A percentile compares a stretch with the other conserved stretches of the same genome.
Conservation (phyloP, 345 rosid genomes). For the Pseudoturritis turrita region DNA sequence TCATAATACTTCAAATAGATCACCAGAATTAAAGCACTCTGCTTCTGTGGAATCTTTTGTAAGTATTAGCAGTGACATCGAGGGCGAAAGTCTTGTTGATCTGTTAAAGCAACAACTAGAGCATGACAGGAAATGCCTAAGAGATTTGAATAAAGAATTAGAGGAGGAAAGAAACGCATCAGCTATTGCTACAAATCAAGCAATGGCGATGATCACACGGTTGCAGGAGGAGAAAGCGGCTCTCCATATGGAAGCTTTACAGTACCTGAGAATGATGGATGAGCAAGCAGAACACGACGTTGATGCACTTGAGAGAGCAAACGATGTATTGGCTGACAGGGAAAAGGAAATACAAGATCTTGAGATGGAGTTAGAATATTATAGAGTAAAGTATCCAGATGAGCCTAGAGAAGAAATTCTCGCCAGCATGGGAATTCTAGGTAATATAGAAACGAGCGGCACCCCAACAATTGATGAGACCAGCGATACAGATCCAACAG, state of each 20-base stretch:
- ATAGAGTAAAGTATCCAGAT: slow-evolving; percentile 37
- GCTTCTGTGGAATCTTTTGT: slow-evolving; percentile 45
- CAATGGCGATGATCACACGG: slow-evolving; percentile 86
- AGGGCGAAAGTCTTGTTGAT: slow-evolving; percentile 52
- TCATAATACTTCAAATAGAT: slow-evolving; percentile 25
- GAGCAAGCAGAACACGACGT: slow-evolving; percentile 77
- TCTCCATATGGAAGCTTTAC: slow-evolving; percentile 76
- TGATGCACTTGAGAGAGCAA: slow-evolving; percentile 62
- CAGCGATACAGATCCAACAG: slow-evolving; percentile 19
- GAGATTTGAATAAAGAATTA: slow-evolving; percentile 47
- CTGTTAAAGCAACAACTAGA: slow-evolving; percentile 54
- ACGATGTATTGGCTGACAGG: slow-evolving; percentile 57
- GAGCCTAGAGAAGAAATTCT: slow-evolving; percentile 30
- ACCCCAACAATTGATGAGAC: slow-evolving; percentile 10
- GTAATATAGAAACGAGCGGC: slow-evolving; percentile 1
- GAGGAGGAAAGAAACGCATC: slow-evolving; percentile 80
- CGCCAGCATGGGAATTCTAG: slow-evolving; percentile 28
- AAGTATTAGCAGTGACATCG: slow-evolving; percentile 52
- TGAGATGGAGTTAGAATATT: slow-evolving; percentile 62
- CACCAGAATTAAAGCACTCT: slow-evolving; percentile 39
- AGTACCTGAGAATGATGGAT: slow-evolving; percentile 89
- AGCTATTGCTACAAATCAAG: slow-evolving; percentile 57
- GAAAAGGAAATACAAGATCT: slow-evolving; percentile 73
- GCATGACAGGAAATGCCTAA: slow-evolving; percentile 42
- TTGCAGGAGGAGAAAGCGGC: slow-evolving; percentile 86